Conservation (phyloP, 2,329 filamentous ascomycete species). For the Colletotrichum scovillei region DNA sequence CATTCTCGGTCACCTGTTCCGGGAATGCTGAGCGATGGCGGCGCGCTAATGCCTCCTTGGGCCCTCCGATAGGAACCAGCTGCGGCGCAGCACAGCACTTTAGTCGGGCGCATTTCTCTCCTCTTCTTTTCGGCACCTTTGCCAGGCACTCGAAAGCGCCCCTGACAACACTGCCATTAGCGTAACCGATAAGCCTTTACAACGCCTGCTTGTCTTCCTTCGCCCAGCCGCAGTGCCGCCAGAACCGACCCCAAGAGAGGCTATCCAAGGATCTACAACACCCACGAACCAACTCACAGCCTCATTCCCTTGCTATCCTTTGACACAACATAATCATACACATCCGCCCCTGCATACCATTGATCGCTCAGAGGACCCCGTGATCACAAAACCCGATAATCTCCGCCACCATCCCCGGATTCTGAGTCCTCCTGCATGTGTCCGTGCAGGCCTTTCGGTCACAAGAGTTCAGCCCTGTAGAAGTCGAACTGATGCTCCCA, state of each 20-base stretch:
- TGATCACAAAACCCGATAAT: background rate
- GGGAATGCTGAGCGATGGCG: background rate
- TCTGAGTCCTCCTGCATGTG: too few relatives aligned
- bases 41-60: background rate
- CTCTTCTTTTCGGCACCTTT: background rate
- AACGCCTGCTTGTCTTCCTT: background rate
- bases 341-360: background rate
- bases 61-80: background rate
- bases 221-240: background rate
- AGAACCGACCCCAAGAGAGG: background rate
- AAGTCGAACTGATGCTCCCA: background rate
- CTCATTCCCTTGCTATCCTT: background rate
- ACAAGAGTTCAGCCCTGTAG: background rate
- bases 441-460: background rate
- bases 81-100: background rate
- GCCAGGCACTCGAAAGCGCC: background rate
- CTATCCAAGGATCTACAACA: background rate
- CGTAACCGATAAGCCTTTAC: background rate
- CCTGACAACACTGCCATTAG: background rate
- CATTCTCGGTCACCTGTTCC: slow-evolving; percentile 6
- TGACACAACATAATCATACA: too few relatives aligned
- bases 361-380: background rate
- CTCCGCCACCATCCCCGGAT: background rate
- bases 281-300: background rate
- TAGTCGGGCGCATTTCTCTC: slow-evolving; percentile 6